Evolutionary conservation across 257 asterid species (phyloP), one percentile per base, ranked within the genome.

Genomic region (Scutellaria barbata): DNA sequence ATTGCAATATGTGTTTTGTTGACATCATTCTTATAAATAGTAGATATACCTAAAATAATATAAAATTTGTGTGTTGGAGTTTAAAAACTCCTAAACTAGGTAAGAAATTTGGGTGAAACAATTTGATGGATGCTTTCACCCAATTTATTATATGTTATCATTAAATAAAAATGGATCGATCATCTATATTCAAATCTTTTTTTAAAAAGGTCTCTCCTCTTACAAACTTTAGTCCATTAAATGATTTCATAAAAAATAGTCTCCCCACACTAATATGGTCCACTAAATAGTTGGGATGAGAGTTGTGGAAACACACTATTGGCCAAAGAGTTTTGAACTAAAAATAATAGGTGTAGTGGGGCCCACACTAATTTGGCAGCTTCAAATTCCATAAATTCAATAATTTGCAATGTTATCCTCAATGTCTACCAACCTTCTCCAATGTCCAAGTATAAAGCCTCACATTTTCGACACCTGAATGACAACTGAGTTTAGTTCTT

Each of bases 371-470:
- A 47, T 10, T 64, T 46, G 67, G 71, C 80, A 11, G 45, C 76
- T 57, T n/a, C 47, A 56, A 39, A 12, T 22, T 22, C 25, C 25
- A 22, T 22, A 22, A 22, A 14, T 10, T 47, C 7, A 12, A 37
- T 59, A 10, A 8, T 39, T 47, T 22, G 12, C 18, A 63, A 51
- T 69, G 58, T 72, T 84, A 84, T 86, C 87, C 82, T 76, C 33
- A 59, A 65, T 69, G 66, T 16, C 71, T 18, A 70, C 68, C 76
- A 59, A 65, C 73, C 57, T 40, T 22, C 35, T 72, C 66, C 65
- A 63, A 54, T 35, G 6, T 7, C 13, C 60, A 47, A 48, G 53
- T 81, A 70, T 82, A 71, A 72, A 54, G 35, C 30, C 78, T 22
- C 63, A 9, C 51, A 52, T 8, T 39, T 56, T n/a, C 5, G 46